Evolutionary conservation across 768 basidiomycete genomes (phyloP), one percentile per base, ranked within the genome.

Genomic region (Auricularia cornea): DNA sequence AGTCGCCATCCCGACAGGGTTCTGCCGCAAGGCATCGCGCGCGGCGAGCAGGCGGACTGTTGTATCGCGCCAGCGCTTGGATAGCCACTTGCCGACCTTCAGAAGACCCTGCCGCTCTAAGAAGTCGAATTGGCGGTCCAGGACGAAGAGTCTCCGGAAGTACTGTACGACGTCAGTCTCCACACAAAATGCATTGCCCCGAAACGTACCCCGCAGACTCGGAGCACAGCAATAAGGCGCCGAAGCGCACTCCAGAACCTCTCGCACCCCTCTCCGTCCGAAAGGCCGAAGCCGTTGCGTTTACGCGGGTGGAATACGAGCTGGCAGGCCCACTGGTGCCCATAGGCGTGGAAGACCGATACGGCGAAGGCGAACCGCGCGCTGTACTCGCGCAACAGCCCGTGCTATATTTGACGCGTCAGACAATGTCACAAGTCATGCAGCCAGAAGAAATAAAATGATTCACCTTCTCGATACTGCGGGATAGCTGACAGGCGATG

Each of bases 321-420:
- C 44, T 63, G 63, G 23, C 59, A 63, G 3, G 57, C 59, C 63
- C 63, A 63, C 32, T 63, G 63, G 40, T 63, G 63, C 2, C 63
- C 59, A 33, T 63, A 63, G 1, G 63, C 51, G 48, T 63, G 63
- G 26, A 63, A 59, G 18, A 63, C 59, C 20, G 56, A 59, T 3
- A 63, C 59, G 8, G 59, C 57, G 31, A 41, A 59, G 35, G 31
- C 31, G 48, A 63, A 20, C 5, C 63, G 57, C 12, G 57, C 38
- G 23, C 59, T 31, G 29, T 40, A 48, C 20, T 16, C 35, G 3
- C 41, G 28, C 6, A 63, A 12, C 23, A 59, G 48, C 23, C 40
- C 59, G 32, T 63, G 41, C 63, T 63, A 35, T 12, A n/a, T n/a
- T n/a, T n/a, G n/a, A n/a, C n/a, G n/a, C n/a, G n/a, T n/a, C n/a